phyloP scores from a whole-genome alignment of 441 rosid genomes.

The Melianthus villosus region DNA sequence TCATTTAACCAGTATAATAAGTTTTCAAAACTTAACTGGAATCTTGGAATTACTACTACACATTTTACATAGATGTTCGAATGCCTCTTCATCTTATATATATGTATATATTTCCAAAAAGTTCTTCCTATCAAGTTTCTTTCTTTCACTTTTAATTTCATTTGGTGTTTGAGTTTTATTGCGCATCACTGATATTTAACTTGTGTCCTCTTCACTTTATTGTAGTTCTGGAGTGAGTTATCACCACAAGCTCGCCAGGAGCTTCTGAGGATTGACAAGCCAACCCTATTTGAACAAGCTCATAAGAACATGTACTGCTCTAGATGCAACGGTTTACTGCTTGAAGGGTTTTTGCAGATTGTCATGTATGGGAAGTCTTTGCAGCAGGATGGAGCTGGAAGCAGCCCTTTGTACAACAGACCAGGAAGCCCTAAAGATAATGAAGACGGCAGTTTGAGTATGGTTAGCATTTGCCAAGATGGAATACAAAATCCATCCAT shows the following conservation, averaged over 20 bases:
- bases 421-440: conserved; percentile 24
- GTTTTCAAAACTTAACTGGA: too few relatives aligned
- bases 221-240: conserved; percentile 72
- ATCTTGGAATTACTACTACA: too few relatives aligned
- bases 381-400: conserved; percentile 37
- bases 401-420: conserved; percentile 19
- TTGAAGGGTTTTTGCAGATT: conserved; percentile 76
- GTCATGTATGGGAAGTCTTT: conserved; percentile 67
- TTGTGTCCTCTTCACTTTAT: too few relatives aligned
- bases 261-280: conserved; percentile 70
- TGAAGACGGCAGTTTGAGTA: conserved; percentile 20
- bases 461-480: conserved; percentile 26
- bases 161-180: conserved; percentile 8
- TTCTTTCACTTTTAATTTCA: conserved; percentile 4
- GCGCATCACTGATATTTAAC: too few relatives aligned
- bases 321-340: conserved; percentile 77
- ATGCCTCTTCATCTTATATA: background rate
- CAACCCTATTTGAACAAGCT: conserved; percentile 75
- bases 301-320: conserved; percentile 88
- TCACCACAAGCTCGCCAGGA: conserved; percentile 44
- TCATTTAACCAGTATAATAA: too few relatives aligned
- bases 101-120: background rate
- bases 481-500: conserved; percentile 71
- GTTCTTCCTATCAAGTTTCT: background rate
- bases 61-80: too few relatives aligned